Base-by-base conservation (phyloP, 192 early-diverging fungal genomes). In the Mortierella alpina region DNA sequence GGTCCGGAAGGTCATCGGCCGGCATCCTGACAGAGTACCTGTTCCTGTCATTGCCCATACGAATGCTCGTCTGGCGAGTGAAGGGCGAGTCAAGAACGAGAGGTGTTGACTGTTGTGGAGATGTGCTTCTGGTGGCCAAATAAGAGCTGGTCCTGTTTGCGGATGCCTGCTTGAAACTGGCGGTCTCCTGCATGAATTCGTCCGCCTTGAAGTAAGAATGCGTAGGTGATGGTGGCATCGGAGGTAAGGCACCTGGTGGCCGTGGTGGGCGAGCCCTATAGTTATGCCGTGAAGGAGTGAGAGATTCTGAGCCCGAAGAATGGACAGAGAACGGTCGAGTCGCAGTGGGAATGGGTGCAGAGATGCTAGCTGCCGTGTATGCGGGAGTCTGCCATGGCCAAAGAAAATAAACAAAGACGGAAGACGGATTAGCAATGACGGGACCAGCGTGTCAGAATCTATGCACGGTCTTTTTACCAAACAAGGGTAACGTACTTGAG, bases 1-100 rank as follows among this genome's bases (percentile, higher is more conserved):
- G 48, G 15, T 63, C 57, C 17, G 57, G 20, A 0, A 72, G 15
- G 2, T 68, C 65, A 22, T 72, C 77, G 10, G 70, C 49, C 0
- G 77, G 77, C 77, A 80, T 80, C 49, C 57, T 60, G 59, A 80
- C 48, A 13, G 77, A 80, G 39, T 80, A 80, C 20, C 77, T 45
- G 20, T 80, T 72, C 11, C 70, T 54, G 15, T 77, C 74, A 10
- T 63, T 67, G 7, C 48, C 77, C 70, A 80, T 80, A 10, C 77
- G 69, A 23, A 80, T 80, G 45, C 69, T 80, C 4, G 77, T 80
- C 54, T 70, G 68, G 8, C 77, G 69, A 0, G 65, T 72, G 31
- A 80, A 80, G 0, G 70, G 70, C 6, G 77, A 80, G 9, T 72
- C 77, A 7, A 80, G 42, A 3, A 71, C 68, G n/a, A 68, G 46